These are phyloP conservation scores for Dictyostelium citrinum DNA, from an alignment of 78 protist species.

Conservation along the genomic window DNA sequence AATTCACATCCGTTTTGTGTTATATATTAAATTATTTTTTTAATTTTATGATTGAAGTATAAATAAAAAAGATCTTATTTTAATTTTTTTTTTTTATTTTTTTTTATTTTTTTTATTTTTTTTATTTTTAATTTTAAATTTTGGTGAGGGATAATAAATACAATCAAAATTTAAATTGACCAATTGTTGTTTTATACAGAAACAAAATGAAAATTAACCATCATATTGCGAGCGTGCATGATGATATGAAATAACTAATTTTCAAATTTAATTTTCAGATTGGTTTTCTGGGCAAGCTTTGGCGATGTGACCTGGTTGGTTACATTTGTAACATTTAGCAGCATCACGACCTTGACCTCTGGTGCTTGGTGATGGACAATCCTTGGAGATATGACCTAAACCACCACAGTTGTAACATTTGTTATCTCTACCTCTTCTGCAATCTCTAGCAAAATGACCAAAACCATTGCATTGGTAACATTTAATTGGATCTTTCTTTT, in stretches of 20 bases:
- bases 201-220: neutral
- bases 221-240: neutral
- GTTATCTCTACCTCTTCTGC: neutral
- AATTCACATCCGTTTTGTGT: no score
- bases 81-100: neutral
- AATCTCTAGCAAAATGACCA: conserved; percentile 64
- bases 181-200: neutral
- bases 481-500: neutral
- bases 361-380: conserved; percentile 18
- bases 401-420: conserved; percentile 72
- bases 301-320: conserved; percentile 48
- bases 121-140: neutral
- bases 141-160: neutral
- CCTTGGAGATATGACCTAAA: conserved; percentile 30
- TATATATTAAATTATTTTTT: no score
- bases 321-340: conserved; percentile 40
- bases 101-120: neutral
- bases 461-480: conserved; percentile 49
- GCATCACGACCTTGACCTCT: neutral
- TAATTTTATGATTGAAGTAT: neutral
- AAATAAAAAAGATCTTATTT: neutral
- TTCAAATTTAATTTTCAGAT: neutral
- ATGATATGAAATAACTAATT: neutral
- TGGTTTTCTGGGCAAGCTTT: conserved; percentile 33
- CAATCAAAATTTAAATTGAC: neutral